Evolutionary conservation across 257 asterid genomes (phyloP).

Genomic region (Fraxinus americana): DNA sequence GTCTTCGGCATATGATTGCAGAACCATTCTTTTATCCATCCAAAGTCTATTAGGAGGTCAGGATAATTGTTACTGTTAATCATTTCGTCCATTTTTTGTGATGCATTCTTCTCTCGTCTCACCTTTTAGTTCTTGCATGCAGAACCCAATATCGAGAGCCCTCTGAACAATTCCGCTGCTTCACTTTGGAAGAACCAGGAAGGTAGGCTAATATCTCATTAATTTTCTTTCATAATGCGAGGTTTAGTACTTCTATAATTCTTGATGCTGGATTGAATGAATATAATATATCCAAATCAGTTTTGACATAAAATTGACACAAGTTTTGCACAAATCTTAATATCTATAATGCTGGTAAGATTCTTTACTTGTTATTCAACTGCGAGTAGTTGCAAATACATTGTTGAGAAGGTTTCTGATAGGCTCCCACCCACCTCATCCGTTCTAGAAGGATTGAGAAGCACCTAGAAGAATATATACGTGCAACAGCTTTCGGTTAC

Average conservation of each 20-base stretch:
- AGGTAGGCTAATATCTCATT: slow-evolving; percentile 35
- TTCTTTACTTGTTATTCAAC: too few species aligned
- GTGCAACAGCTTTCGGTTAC: too few species aligned
- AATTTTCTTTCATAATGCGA: background rate
- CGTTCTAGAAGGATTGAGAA: too few species aligned
- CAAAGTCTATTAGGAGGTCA: slow-evolving; percentile 75
- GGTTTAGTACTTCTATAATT: background rate
- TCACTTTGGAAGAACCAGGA: slow-evolving; percentile 73
- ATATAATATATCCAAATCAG: background rate
- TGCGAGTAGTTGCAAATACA: too few species aligned
- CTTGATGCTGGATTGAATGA: background rate
- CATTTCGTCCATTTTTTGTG: background rate
- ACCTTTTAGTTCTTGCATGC: slow-evolving; percentile 19
- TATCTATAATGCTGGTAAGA: too few species aligned
- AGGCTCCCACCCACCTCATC: too few species aligned
- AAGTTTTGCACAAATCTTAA: too few species aligned
- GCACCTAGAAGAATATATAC: too few species aligned
- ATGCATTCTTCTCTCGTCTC: slow-evolving; percentile 1
- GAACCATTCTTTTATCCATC: slow-evolving; percentile 70
- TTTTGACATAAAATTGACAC: too few species aligned
- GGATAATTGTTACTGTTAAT: background rate
- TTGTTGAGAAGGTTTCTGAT: background rate
- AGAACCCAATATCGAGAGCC: slow-evolving; percentile 78
- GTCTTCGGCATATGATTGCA: slow-evolving; percentile 83
- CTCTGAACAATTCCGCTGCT: slow-evolving; percentile 76